Percentiles rank a stretch among this genome's conserved stretches.
Conservation (phyloP, 73 alveolate genomes). For the Paramecium primaurelia region DNA sequence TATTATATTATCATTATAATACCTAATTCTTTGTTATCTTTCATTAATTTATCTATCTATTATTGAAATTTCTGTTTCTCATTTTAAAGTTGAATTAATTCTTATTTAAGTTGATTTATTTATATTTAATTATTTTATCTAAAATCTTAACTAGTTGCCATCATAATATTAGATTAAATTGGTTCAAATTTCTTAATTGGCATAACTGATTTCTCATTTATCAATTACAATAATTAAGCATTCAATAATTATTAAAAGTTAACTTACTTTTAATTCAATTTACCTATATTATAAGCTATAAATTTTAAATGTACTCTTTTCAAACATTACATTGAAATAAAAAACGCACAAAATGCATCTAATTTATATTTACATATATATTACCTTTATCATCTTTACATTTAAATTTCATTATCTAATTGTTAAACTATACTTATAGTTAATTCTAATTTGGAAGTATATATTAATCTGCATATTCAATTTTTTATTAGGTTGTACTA, state of each 20-base stretch:
- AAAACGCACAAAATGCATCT: conserved; percentile 10
- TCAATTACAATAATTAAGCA: not conserved
- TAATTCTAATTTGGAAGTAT: not conserved
- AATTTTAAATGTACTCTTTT: conserved; percentile 31
- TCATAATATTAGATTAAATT: not conserved
- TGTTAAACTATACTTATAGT: not conserved
- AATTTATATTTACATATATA: not conserved
- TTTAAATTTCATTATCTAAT: not conserved
- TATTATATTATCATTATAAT: not conserved
- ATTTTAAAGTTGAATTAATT: not conserved
- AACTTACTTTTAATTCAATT: not conserved
- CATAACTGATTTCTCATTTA: not conserved
- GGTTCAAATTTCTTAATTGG: not conserved
- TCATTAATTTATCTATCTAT: not conserved
- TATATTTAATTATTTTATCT: not conserved
- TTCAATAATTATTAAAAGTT: not conserved
- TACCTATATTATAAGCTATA: conserved; percentile 28
- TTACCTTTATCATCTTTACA: conserved; percentile 16
- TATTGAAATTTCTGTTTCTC: not conserved
- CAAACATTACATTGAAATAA: not conserved
- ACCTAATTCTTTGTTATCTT: not conserved
- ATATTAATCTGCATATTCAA: not conserved
- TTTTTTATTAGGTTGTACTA: not conserved
- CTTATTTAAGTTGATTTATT: not conserved
- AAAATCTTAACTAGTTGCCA: not conserved